Conservation (phyloP, 306 rosid genomes). For the Ormosia emarginata region DNA sequence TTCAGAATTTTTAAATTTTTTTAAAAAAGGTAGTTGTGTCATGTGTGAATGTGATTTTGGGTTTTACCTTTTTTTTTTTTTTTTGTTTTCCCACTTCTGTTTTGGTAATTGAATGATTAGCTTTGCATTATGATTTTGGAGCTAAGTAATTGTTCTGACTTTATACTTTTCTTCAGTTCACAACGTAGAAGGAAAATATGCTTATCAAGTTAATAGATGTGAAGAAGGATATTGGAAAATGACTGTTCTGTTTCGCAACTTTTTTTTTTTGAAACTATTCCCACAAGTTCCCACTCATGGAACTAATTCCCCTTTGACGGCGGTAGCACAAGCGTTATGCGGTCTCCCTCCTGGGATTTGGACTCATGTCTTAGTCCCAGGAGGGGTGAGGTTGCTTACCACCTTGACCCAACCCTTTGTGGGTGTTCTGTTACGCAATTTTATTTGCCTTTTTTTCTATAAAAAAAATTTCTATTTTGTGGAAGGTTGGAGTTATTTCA, state of each 20-base stretch:
- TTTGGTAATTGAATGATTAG: constrained; percentile 22
- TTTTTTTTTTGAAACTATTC: too few species aligned
- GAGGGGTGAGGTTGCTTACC: too few species aligned
- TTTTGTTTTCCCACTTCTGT: not conserved
- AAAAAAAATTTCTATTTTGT: not conserved
- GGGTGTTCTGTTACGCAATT: too few species aligned
- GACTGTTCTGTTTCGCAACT: not conserved
- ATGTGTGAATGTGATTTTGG: not conserved
- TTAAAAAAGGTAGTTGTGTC: not conserved
- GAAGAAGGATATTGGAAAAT: not conserved
- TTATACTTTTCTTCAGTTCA: constrained; percentile 5
- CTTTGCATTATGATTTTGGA: not conserved
- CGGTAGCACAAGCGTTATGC: too few species aligned
- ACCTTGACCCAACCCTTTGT: too few species aligned
- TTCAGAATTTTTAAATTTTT: not conserved
- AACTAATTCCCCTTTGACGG: too few species aligned
- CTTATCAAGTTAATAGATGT: not conserved
- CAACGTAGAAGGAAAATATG: not conserved
- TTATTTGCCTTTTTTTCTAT: too few species aligned
- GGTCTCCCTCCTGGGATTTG: too few species aligned
- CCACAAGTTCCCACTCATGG: too few species aligned
- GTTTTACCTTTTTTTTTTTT: not conserved
- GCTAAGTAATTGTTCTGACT: not conserved
- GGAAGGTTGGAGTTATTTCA: not conserved
- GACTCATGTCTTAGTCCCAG: too few species aligned